phyloP scores from a whole-genome alignment of 371 early-diverging fungal species.

The Mycotypha africana region DNA sequence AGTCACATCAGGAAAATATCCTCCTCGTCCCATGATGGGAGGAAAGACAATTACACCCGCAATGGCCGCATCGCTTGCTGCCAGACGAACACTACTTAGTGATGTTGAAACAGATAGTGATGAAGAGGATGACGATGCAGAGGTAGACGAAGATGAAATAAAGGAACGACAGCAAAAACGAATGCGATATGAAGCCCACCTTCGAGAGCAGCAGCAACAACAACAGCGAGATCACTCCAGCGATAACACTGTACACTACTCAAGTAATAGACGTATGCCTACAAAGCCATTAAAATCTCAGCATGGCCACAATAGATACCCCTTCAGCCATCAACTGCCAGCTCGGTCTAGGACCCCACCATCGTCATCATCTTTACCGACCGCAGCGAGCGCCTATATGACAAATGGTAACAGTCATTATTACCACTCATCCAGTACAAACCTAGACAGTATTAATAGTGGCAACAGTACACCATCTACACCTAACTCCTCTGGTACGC shows the following conservation, averaged over 20 bases:
- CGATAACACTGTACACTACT: not conserved
- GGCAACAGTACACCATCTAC: not conserved
- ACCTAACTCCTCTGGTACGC: not conserved
- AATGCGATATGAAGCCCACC: constrained; percentile 6
- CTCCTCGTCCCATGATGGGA: not conserved
- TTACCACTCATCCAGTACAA: no score
- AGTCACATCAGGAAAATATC: not conserved
- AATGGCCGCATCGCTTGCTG: constrained; percentile 1
- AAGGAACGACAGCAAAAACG: constrained; percentile 4
- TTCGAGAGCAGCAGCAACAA: not conserved
- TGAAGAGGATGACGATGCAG: constrained; percentile 13
- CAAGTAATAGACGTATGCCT: not conserved
- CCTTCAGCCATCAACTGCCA: no score
- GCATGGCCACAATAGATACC: constrained; percentile 7
- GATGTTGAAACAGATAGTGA: constrained; percentile 16
- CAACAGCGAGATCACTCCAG: not conserved
- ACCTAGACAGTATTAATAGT: no score
- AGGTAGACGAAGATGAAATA: constrained; percentile 3
- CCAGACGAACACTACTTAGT: constrained; percentile 5
- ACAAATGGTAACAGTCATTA: no score
- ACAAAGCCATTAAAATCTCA: constrained; percentile 18
- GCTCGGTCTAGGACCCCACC: no score
- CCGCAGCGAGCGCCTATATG: no score
- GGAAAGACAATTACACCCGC: constrained; percentile 3
- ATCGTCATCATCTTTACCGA: no score